Evolutionary conservation across 805 yeast species (phyloP).

Genomic region (Pachysolen tannophilus): DNA sequence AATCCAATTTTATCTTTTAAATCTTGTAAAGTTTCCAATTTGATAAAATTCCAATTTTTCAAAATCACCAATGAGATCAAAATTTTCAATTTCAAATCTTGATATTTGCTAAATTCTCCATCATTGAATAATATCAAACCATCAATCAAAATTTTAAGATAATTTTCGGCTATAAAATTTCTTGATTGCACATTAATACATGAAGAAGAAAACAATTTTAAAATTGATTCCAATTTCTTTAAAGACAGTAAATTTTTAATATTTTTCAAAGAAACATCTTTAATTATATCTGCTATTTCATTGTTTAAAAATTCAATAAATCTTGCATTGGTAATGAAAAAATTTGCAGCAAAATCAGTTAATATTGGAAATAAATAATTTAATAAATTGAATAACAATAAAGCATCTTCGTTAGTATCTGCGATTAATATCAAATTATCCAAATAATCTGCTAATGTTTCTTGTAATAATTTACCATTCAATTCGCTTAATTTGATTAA

Average conservation of each 20-base stretch:
- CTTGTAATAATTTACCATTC: not conserved
- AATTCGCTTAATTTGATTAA: constrained; percentile 4
- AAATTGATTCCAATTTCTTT: not conserved
- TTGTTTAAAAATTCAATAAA: not conserved
- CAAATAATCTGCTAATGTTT: not conserved
- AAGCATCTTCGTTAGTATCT: too few species aligned
- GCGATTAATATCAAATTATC: constrained; percentile 1
- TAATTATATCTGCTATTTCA: too few species aligned
- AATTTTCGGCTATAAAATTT: not conserved
- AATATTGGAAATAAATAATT: constrained; percentile 1
- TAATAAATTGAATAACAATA: not conserved
- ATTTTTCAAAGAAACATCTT: too few species aligned
- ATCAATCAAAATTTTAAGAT: not conserved
- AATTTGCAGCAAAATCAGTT: constrained; percentile 1
- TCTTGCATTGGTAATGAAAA: not conserved
- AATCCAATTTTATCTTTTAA: constrained; percentile 23
- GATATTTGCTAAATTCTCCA: too few species aligned
- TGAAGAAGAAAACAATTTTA: not conserved
- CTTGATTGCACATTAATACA: constrained; percentile 1
- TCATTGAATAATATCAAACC: not conserved
- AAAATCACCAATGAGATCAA: constrained; percentile 39
- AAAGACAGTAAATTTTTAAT: not conserved
- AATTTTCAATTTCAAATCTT: constrained; percentile 12
- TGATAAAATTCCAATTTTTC: constrained; percentile 48
- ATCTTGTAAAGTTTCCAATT: too few species aligned